phyloP scores from a whole-genome alignment of 2,329 filamentous ascomycete species.

The Talaromyces albobiverticillius region DNA sequence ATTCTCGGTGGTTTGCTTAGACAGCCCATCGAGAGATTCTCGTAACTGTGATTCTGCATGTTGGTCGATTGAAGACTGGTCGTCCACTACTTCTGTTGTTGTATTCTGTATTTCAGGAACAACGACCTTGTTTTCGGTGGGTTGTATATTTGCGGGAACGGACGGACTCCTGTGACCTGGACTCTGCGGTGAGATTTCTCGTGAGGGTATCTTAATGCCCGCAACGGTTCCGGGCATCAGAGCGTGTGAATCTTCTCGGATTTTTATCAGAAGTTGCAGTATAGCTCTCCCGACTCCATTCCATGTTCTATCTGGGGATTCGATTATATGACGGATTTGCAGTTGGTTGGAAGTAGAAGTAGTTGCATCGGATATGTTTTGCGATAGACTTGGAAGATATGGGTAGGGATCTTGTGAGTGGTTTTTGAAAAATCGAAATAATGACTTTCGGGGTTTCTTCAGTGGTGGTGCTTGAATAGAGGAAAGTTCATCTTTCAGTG shows the following conservation, averaged over 20 bases:
- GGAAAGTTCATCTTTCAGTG: conserved; percentile 56
- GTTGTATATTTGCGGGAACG: conserved; percentile 14
- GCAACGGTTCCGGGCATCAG: conserved; percentile 39
- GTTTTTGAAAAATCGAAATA: conserved; percentile 52
- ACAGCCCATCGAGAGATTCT: conserved; percentile 33
- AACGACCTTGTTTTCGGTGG: background rate
- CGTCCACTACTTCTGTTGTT: conserved; percentile 24
- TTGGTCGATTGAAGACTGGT: conserved; percentile 34
- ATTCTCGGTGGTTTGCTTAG: conserved; percentile 21
- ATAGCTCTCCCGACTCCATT: conserved; percentile 49
- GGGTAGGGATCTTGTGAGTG: conserved; percentile 53
- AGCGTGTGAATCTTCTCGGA: conserved; percentile 31
- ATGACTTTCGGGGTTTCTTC: conserved; percentile 49
- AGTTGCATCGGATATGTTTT: conserved; percentile 23
- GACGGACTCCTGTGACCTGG: conserved; percentile 14
- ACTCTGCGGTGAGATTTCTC: conserved; percentile 7
- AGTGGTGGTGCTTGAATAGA: conserved; percentile 48
- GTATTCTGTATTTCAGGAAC: conserved; percentile 5
- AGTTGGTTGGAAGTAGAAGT: conserved; percentile 18
- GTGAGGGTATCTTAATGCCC: conserved; percentile 39
- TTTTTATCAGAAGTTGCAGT: conserved; percentile 40
- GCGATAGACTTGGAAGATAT: conserved; percentile 38
- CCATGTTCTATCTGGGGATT: conserved; percentile 40
- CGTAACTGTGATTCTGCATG: conserved; percentile 36
- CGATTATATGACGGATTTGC: conserved; percentile 35